Base-by-base conservation (phyloP, 2,329 filamentous ascomycete species). In the Pseudogymnoascus sp. region DNA sequence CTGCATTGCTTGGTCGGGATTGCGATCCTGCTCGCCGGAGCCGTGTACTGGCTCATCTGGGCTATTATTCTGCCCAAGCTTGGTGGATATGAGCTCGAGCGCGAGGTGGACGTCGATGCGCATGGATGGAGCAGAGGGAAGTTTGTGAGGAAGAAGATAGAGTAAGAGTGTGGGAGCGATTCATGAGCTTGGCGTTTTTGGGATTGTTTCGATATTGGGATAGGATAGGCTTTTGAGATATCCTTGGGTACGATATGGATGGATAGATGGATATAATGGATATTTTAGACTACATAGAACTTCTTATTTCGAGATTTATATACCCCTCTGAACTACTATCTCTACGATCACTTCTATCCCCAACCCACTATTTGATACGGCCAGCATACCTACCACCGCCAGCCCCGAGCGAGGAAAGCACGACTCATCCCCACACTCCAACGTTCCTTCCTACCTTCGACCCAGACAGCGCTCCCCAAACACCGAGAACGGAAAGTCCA, bases 61-160 rank as follows among this genome's bases (percentile, higher is more conserved):
- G 78, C 81, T 3, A 69, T 78, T 38, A 67, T 84, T 4, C 65
- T 84, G 37, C 82, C 82, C 61, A 78, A 75, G 68, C 64, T 84
- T 33, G 81, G 81, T 12, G 69, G 69, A 0, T 85, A 88, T 68
- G 77, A 82, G 67, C 76, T 89, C 8, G 77, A 83, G 2, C 78
- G 81, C 62, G 80, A 85, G 72, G 77, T 75, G 0, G 71, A 78
- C 1, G 72, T 87, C 6, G 81, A 84, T 64, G 78, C 82, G 43
- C 85, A 88, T 70, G 84, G 85, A 1, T 88, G 85, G 85, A 83
- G 84, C 67, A 76, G 81, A 33, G 83, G 75, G 61, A 77, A 81
- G 2, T 86, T 86, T 69, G 75, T 71, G 69, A 68, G 45, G 45
- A 52, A 26, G 26, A 52, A 52, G 45, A 52, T 52, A 12, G 45